Conservation (phyloP, 169 alveolate genomes). For the Cryptosporidium sp. region DNA sequence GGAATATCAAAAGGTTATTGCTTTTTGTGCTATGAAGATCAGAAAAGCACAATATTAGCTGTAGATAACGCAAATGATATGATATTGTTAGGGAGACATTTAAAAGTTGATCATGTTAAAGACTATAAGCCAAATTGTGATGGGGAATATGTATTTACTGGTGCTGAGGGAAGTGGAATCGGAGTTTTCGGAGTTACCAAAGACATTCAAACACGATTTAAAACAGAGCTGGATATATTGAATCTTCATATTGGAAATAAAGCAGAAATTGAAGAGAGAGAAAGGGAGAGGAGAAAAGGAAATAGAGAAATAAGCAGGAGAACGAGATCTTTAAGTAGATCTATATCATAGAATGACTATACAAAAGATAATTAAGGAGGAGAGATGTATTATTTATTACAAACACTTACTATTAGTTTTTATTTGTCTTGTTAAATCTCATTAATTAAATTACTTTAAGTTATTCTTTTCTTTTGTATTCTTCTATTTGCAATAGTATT, state of each 20-base stretch:
- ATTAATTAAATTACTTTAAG: not conserved
- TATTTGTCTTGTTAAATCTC: not conserved
- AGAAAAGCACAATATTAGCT: constrained; percentile 98
- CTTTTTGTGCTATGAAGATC: constrained; percentile 96
- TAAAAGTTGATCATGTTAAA: constrained; percentile 96
- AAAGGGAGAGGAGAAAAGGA: not conserved
- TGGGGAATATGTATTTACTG: not conserved
- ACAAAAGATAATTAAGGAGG: too few species aligned
- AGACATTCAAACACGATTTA: constrained; percentile 19
- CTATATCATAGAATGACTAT: not conserved
- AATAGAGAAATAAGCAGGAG: not conserved
- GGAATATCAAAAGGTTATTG: constrained; percentile 97
- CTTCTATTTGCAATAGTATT: not conserved
- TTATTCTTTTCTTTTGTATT: not conserved
- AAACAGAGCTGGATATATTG: constrained; percentile 33
- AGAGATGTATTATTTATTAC: too few species aligned
- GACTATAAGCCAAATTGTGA: constrained; percentile 85
- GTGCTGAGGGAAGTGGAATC: constrained; percentile 65
- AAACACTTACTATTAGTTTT: too few species aligned
- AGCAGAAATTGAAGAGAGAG: not conserved
- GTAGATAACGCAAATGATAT: constrained; percentile 97
- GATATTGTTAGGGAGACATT: constrained; percentile 87
- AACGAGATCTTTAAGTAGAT: constrained; percentile 52
- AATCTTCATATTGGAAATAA: not conserved
- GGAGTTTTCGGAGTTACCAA: constrained; percentile 59